Evolutionary conservation across 2,329 filamentous ascomycete genomes (phyloP), one percentile per base, ranked within the genome.

Genomic region (Sporothrix euskadiensis): DNA sequence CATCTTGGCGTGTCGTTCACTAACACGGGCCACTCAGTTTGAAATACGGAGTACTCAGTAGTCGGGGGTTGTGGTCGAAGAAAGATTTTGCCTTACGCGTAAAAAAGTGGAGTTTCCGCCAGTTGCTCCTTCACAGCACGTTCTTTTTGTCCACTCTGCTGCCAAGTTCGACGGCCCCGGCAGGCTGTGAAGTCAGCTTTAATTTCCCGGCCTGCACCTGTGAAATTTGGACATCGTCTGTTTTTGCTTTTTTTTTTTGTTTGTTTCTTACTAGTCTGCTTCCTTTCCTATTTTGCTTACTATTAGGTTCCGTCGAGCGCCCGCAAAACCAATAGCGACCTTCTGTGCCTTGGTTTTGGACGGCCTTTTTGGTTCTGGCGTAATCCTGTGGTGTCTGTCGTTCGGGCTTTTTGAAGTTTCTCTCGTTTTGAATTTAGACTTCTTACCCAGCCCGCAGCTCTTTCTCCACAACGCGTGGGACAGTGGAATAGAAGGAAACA

Each of bases 401-500:
- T 9, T 47, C 30, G 41, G 32, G 19, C 56, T 16, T 16, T 30
- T n/a, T 22, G n/a, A 56, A 26, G 26, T 26, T 26, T 26, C 35
- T 35, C 35, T 35, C 8, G 52, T n/a, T 19, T 35, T 41, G 32
- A 44, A 39, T 41, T 65, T 44, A 65, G 59, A n/a, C 59, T 65
- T 65, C 59, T 65, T 35, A 65, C 56, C 44, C 44, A 19, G 26
- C 14, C 30, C 30, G 35, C 35, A 39, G 35, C n/a, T 26, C 5
- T 19, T 47, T 66, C n/a, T 66, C 63, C 63, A 66, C 63, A 49
- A 49, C 41, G 63, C 7, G 41, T 49, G 63, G 63, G 47, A 10
- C 63, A 14, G 22, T 32, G 26, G 54, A 35, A 16, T 41, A 63
- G 32, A 41, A 32, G 26, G 9, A 19, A 49, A 49, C 35, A 49